Percentiles rank a stretch among this genome's conserved stretches.
These are phyloP conservation scores for Arthrobotrys megalospora DNA, from an alignment of 2,329 filamentous ascomycete genomes.

Conservation along the genomic window DNA sequence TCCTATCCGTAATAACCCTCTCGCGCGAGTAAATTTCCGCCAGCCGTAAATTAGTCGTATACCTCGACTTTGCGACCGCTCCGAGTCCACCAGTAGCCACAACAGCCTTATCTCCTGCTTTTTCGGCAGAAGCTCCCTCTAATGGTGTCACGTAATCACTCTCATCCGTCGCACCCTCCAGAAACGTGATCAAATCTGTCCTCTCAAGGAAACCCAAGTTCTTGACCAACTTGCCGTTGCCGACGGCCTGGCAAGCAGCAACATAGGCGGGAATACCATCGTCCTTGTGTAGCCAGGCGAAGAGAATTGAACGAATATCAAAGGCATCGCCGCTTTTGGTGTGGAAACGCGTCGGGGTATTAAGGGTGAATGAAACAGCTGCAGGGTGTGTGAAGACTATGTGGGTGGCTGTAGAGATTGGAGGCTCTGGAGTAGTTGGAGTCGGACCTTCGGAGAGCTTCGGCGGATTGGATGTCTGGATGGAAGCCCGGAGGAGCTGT, in stretches of 20 bases:
- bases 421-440: conserved; percentile 70
- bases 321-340: conserved; percentile 80
- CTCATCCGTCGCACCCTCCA: conserved; percentile 89
- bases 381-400: conserved; percentile 79
- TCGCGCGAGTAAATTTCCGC: conserved; percentile 92
- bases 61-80: conserved; percentile 52
- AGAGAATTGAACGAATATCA: conserved; percentile 94
- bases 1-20: conserved; percentile 91
- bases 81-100: conserved; percentile 42
- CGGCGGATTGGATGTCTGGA: conserved; percentile 79
- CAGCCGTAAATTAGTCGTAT: conserved; percentile 77
- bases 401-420: conserved; percentile 75
- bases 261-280: conserved; percentile 92
- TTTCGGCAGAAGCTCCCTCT: conserved; percentile 69
- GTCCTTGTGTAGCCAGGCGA: conserved; percentile 95
- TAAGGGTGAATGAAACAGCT: conserved; percentile 78
- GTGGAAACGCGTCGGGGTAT: conserved; percentile 85
- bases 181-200: conserved; percentile 91
- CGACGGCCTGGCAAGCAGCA: conserved; percentile 77
- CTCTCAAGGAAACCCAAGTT: conserved; percentile 93
- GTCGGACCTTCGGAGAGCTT: conserved; percentile 81
- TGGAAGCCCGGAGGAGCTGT: conserved; percentile 84
- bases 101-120: conserved; percentile 75
- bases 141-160: conserved; percentile 93
- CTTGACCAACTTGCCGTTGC: conserved; percentile 78